A percentile compares a stretch with the other conserved stretches of the same genome.
These are phyloP conservation scores for Acanthamoeba sp. DNA, from an alignment of 208 protist genomes.

Conservation along the genomic window DNA sequence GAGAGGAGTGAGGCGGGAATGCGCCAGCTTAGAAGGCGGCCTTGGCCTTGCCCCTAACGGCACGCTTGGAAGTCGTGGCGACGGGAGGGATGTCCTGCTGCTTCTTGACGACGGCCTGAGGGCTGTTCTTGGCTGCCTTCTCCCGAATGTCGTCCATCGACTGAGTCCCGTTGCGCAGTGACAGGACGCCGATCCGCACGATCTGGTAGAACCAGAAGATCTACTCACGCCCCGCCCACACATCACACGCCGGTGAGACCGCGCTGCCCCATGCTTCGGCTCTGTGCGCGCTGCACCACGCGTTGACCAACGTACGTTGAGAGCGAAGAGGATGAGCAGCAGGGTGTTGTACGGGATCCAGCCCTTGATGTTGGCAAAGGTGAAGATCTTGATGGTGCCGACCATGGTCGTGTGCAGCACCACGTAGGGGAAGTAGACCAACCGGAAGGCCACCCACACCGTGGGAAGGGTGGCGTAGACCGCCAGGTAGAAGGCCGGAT, in stretches of 20 bases:
- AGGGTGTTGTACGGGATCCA: conserved; percentile 13
- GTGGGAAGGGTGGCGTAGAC: conserved; percentile 17
- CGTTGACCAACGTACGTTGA: conserved; percentile 25
- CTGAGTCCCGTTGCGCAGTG: not conserved
- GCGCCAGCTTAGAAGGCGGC: not conserved
- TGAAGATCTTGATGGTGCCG: conserved; percentile 4
- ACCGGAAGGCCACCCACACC: not conserved
- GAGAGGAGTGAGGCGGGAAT: too few species aligned
- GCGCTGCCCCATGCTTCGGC: too few species aligned
- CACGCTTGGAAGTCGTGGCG: not conserved
- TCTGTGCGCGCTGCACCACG: too few species aligned
- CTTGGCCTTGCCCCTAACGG: not conserved
- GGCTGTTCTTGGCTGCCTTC: not conserved
- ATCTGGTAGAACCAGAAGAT: conserved; percentile 36
- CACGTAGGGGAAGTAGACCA: not conserved
- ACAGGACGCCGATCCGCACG: conserved; percentile 17
- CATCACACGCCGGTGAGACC: too few species aligned
- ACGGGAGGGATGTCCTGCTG: too few species aligned
- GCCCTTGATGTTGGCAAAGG: not conserved
- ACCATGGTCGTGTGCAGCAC: conserved; percentile 13
- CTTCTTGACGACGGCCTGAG: too few species aligned
- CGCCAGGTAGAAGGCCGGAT: not conserved
- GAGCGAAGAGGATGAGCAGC: not conserved
- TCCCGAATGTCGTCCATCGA: conserved; percentile 32
- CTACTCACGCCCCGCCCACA: not conserved